Percentiles rank a stretch among this genome's conserved stretches.
Conservation (phyloP, 495 filamentous ascomycete genomes). For the Hyphodiscus hymeniophilus region DNA sequence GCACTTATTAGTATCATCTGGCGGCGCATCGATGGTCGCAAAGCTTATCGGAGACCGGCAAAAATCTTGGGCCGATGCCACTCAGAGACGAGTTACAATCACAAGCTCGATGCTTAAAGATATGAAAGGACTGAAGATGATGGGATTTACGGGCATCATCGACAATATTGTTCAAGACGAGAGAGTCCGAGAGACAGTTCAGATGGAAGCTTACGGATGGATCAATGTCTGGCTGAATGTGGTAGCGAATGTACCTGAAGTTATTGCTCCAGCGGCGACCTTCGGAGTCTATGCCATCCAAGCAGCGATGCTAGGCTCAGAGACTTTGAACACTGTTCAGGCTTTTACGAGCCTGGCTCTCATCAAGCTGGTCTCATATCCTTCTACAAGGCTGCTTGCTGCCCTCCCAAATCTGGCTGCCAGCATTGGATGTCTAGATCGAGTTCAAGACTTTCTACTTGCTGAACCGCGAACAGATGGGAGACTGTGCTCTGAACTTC, state of each 20-base stretch:
- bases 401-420: conserved; percentile 22
- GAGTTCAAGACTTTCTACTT: conserved; percentile 27
- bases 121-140: conserved; percentile 34
- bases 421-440: conserved; percentile 26
- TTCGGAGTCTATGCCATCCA: conserved; percentile 30
- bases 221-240: background rate
- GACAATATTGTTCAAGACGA: conserved; percentile 15
- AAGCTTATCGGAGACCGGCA: conserved; percentile 24
- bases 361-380: conserved; percentile 26
- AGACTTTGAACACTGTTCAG: conserved; percentile 15
- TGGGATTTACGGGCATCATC: conserved; percentile 21
- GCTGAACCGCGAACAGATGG: background rate
- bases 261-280: conserved; percentile 34
- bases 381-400: conserved; percentile 18
- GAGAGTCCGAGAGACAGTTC: conserved; percentile 15
- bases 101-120: conserved; percentile 24
- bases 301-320: conserved; percentile 12
- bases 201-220: background rate
- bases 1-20: background rate
- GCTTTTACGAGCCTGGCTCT: conserved; percentile 33
- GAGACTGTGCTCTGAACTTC: background rate
- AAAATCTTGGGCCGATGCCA: conserved; percentile 35
- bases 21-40: conserved; percentile 9
- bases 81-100: conserved; percentile 33
- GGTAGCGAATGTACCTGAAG: conserved; percentile 16